Evolutionary conservation across 2,329 filamentous ascomycete species (phyloP).

Genomic region (Calonectria honghensis): DNA sequence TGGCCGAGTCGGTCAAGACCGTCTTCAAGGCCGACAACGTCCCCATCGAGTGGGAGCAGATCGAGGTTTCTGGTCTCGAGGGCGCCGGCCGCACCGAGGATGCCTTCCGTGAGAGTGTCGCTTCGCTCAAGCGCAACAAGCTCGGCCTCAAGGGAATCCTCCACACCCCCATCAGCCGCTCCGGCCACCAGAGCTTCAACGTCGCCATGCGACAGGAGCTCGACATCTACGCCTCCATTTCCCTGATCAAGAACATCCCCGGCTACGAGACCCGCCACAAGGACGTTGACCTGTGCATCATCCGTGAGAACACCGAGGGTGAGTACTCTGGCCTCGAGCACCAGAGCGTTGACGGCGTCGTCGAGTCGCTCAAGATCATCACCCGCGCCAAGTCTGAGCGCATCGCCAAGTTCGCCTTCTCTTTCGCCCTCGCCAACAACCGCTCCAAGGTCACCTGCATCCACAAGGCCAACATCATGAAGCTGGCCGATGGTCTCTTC

Average conservation of each 20-base stretch:
- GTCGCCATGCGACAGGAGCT: slow-evolving; percentile 99
- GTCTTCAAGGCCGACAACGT: slow-evolving; percentile 99
- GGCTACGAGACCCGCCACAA: slow-evolving; percentile 98
- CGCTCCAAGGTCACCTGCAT: slow-evolving; percentile 99
- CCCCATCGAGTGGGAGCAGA: slow-evolving; percentile 98
- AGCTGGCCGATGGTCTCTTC: slow-evolving; percentile 99
- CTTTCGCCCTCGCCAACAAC: slow-evolving; percentile 98
- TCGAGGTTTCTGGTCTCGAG: slow-evolving; percentile 94
- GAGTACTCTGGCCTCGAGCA: slow-evolving; percentile 99
- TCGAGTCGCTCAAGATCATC: slow-evolving; percentile 99
- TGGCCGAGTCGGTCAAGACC: slow-evolving; percentile 98
- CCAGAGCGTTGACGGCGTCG: slow-evolving; percentile 95
- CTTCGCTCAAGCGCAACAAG: slow-evolving; percentile 98
- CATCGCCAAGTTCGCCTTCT: slow-evolving; percentile 99
- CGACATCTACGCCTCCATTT: slow-evolving; percentile 99
- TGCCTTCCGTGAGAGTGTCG: slow-evolving; percentile 95
- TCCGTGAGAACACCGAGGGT: slow-evolving; percentile 99
- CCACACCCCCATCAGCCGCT: slow-evolving; percentile 96
- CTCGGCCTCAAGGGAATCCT: slow-evolving; percentile 99
- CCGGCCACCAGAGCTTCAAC: slow-evolving; percentile 99
- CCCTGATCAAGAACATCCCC: slow-evolving; percentile 99
- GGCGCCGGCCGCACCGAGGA: slow-evolving; percentile 90
- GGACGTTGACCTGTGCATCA: slow-evolving; percentile 98
- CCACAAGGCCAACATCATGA: slow-evolving; percentile 99
- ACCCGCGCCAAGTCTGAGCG: slow-evolving; percentile 99